Base-by-base conservation (phyloP, 78 protist genomes). In the Dictyostelium capitatum region DNA sequence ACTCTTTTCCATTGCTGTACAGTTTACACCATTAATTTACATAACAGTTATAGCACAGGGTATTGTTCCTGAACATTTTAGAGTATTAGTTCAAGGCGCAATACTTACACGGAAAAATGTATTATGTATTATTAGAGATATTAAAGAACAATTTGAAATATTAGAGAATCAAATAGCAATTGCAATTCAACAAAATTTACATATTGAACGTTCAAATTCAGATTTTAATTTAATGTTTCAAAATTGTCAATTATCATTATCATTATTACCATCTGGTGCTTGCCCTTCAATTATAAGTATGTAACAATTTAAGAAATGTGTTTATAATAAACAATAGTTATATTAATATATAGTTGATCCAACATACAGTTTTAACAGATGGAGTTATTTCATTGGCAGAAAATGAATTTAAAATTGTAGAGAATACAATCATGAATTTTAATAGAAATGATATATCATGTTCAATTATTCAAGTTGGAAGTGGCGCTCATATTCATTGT, bases 31-130 rank as follows among this genome's bases (percentile, higher is more conserved):
- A 56, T 50, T 41, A 15, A 64, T 91, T 41, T 82, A 81, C 73
- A 25, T 91, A 10, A 81, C 95, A 17, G 90, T 91, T 28, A 73
- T 91, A 14, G 95, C 90, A 74, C 95, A 91, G 12, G 95, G 95
- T 8, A 23, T 83, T 48, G 3, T 54, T 30, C 87, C 82, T 3
- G 90, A 83, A 46, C 79, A 62, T 57, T 91, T 91, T 53, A 91
- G 59, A 43, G 95, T 91, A 4, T 53, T 91, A 20, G 83, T 69
- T 15, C 95, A 91, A 32, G 89, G 95, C 56, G 91, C 90, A 41
- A 25, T 79, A n/a, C 1, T 91, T 14, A 62, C 57, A 3, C 28
- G 83, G 50, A 75, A 91, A 9, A 79, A 74, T 23, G 83, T 91
- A 11, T 54, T 65, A 9, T 64, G 50, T 23, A n/a, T 79, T 30